Evolutionary conservation across 2,329 filamentous ascomycete species (phyloP), one percentile per base, ranked within the genome.

Genomic region (Dichotomopilus funicola): DNA sequence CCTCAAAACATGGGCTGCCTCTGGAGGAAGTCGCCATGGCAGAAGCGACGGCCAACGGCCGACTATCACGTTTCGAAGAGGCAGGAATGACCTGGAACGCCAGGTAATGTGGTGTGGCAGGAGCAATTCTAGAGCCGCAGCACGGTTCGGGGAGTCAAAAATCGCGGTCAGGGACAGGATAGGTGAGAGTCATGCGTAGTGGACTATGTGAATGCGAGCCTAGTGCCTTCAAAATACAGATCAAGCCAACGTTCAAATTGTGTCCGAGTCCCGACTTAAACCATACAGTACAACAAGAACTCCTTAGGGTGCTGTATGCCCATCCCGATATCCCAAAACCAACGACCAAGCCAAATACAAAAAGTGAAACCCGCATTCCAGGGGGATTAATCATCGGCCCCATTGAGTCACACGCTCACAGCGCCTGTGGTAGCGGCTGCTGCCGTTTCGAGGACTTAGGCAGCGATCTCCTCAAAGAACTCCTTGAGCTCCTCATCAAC

Each of bases 401-500:
- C 19, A 27, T 19, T 33, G 53, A 38, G 45, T 37, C 50, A 41
- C 52, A 49, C 58, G 56, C 61, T 60, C 35, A 60, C 52, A 49
- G 54, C 58, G 49, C 56, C 19, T 44, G 59, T 55, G 49, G 45
- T 52, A 27, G 19, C 19, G 19, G 19, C 19, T 27, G 19, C 19
- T 27, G 19, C 19, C 19, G 62, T 49, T 37, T 47, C 57, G 51
- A 62, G 47, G 33, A 49, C 33, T 70, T 71, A 75, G 50, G 61
- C 65, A 46, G 62, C 61, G 47, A 82, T 62, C 67, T 83, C 79
- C 64, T 79, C 74, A 53, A 83, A 72, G 66, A 86, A 81, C 66
- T 80, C 75, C 70, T 79, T 72, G 46, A 85, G 72, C 74, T 85
- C 80, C 70, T 81, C 75, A 31, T 85, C 79, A 51, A 86, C 78